Conservation (phyloP, 1,139 yeast genomes). For the Pichia sp. region DNA sequence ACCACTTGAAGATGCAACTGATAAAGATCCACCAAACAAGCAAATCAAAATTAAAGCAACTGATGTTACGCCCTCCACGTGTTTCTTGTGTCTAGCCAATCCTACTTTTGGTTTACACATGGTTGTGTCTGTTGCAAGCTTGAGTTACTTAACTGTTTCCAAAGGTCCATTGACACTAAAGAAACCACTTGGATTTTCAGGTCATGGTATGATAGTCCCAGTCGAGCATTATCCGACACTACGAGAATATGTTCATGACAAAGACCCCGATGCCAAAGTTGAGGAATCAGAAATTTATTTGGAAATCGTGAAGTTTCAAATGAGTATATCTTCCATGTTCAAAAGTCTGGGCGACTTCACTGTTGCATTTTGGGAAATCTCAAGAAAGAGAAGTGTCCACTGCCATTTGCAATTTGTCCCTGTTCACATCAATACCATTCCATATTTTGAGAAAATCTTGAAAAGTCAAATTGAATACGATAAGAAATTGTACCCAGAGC, state of each 20-base stretch:
- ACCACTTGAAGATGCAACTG: background rate
- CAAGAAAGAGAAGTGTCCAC: constrained; percentile 57
- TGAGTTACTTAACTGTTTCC: constrained; percentile 72
- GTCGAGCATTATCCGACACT: constrained; percentile 65
- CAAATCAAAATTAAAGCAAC: background rate
- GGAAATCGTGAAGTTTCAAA: constrained; percentile 45
- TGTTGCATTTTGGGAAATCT: constrained; percentile 61
- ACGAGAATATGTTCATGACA: constrained; percentile 25
- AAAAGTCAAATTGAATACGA: constrained; percentile 37
- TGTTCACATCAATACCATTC: constrained; percentile 41
- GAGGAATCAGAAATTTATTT: constrained; percentile 37
- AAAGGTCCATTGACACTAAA: constrained; percentile 80
- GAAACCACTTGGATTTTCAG: constrained; percentile 53
- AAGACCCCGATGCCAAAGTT: constrained; percentile 24
- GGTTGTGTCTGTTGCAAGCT: constrained; percentile 71
- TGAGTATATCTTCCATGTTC: constrained; percentile 47
- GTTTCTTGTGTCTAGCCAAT: constrained; percentile 85
- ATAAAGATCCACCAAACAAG: no score
- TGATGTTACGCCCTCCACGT: constrained; percentile 51
- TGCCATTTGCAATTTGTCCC: constrained; percentile 67
- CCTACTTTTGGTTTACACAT: constrained; percentile 78
- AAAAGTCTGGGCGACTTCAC: constrained; percentile 35
- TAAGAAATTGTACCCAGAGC: constrained; percentile 45
- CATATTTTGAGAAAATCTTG: constrained; percentile 40
- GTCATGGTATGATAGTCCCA: constrained; percentile 85